Evolutionary conservation across 192 early-diverging fungal genomes (phyloP), one percentile per base, ranked within the genome.

Genomic region (Mortierella claussenii): DNA sequence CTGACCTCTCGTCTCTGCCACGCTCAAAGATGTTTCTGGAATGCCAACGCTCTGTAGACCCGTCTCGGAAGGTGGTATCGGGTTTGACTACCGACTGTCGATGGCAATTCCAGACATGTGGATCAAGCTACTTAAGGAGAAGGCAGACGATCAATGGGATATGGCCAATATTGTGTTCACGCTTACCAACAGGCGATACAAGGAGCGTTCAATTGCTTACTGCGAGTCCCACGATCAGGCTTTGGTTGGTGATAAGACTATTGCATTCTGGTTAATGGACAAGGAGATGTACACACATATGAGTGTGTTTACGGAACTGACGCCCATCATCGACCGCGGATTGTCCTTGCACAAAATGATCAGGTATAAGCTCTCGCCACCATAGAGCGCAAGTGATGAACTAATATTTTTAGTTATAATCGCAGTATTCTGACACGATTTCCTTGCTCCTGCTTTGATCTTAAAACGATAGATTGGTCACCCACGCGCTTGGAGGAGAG

Each of bases 201-300:
- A 86, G 91, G 97, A 99, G 87, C 90, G 90, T n/a, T 92, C 92
- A 0, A 97, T 99, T 81, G 92, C 93, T 1, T 99, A 99, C 79
- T 89, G 89, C 70, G 97, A 99, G 82, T 93, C 91, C 40, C 97
- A 99, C 79, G 97, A 99, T 78, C 97, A 99, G 81, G 97, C 97
- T 43, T 82, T 99, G 37, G 97, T 99, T 7, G 97, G 97, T 44
- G 97, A 99, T 84, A 99, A 99, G 82, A 97, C 95, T 32, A 74
- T 99, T 49, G 97, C 96, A 15, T 99, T 99, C 84, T 99, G 97
- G 97, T 81, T 99, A 56, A 99, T 99, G 97, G 97, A 99, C 82
- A 93, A 93, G 81, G 96, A 99, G 81, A 99, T 99, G 97, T 99
- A 99, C 79, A 90, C 89, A 27, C 82, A 95, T 80, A 99, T 99